A percentile compares a stretch with the other conserved stretches of the same genome.
These are phyloP conservation scores for Alternaria arborescens DNA, from an alignment of 2,329 filamentous ascomycete species.

Conservation along the genomic window DNA sequence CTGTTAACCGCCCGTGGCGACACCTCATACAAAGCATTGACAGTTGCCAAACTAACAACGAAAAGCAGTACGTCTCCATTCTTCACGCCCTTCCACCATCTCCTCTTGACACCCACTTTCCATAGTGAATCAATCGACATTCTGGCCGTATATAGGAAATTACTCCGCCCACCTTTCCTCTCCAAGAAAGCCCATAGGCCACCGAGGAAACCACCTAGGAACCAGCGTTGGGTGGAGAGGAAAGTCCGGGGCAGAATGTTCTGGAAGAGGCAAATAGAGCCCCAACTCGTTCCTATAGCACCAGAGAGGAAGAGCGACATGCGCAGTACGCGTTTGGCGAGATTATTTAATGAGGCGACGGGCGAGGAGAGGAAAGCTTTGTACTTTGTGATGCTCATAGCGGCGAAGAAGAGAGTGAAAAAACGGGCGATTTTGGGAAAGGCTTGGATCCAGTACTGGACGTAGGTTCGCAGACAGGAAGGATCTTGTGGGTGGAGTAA, in stretches of 20 bases:
- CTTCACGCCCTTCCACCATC: slow-evolving; percentile 84
- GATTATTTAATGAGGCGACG: slow-evolving; percentile 68
- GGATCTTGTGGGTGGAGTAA: slow-evolving; percentile 87
- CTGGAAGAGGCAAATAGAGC: slow-evolving; percentile 88
- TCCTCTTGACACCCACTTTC: slow-evolving; percentile 91
- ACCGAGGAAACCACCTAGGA: slow-evolving; percentile 84
- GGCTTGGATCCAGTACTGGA: slow-evolving; percentile 85
- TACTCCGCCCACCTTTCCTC: slow-evolving; percentile 62
- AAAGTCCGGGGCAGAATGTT: slow-evolving; percentile 75
- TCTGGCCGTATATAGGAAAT: slow-evolving; percentile 81
- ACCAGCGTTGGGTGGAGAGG: slow-evolving; percentile 85
- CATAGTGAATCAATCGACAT: slow-evolving; percentile 83
- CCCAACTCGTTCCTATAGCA: slow-evolving; percentile 88
- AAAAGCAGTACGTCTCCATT: slow-evolving; percentile 88
- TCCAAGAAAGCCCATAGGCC: slow-evolving; percentile 87
- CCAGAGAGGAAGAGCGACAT: slow-evolving; percentile 82
- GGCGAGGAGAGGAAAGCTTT: slow-evolving; percentile 75
- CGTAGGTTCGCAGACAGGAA: slow-evolving; percentile 84
- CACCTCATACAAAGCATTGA: slow-evolving; percentile 79
- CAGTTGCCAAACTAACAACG: slow-evolving; percentile 77
- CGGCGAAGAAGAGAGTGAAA: slow-evolving; percentile 77
- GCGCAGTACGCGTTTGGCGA: slow-evolving; percentile 75
- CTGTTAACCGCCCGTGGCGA: slow-evolving; percentile 74
- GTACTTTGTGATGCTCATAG: slow-evolving; percentile 74
- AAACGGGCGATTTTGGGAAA: slow-evolving; percentile 82